A percentile compares a stretch with the other conserved stretches of the same genome.
Evolutionary conservation across 2,329 filamentous ascomycete species (phyloP).

Genomic region (Cercospora beticola): DNA sequence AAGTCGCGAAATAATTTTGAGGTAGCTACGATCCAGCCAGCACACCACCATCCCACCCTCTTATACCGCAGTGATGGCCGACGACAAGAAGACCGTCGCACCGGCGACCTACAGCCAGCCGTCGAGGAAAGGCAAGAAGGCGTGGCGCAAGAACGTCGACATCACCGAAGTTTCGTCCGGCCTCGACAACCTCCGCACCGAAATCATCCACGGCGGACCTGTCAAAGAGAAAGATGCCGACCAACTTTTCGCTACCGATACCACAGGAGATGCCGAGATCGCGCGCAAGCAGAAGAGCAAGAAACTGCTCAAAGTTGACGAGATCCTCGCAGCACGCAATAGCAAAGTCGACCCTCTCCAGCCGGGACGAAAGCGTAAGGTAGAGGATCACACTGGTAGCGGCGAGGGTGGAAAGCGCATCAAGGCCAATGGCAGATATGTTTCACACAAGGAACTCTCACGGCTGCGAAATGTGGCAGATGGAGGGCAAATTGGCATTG

Average conservation of each 20-base stretch:
- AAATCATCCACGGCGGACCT: constrained; percentile 88
- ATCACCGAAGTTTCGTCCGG: constrained; percentile 81
- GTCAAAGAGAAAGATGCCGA: constrained; percentile 78
- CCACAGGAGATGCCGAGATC: constrained; percentile 66
- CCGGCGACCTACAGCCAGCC: constrained; percentile 83
- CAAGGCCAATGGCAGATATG: constrained; percentile 65
- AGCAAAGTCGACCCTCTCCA: constrained; percentile 79
- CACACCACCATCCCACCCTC: background rate
- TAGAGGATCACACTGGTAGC: constrained; percentile 62
- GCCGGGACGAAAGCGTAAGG: constrained; percentile 67
- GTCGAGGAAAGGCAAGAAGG: constrained; percentile 96
- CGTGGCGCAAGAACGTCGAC: constrained; percentile 98
- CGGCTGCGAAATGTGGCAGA: constrained; percentile 74
- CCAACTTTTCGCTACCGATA: constrained; percentile 83
- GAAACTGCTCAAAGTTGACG: constrained; percentile 83
- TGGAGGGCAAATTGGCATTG: constrained; percentile 60
- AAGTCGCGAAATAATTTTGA: constrained; percentile 4
- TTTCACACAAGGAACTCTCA: constrained; percentile 80
- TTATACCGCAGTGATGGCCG: constrained; percentile 12
- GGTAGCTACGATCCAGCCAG: background rate
- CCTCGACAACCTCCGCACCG: constrained; percentile 78
- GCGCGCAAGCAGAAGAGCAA: constrained; percentile 63
- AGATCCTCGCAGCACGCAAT: constrained; percentile 76
- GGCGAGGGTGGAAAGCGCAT: constrained; percentile 69
- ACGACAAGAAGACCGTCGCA: constrained; percentile 46